Percentiles rank a stretch among this genome's conserved stretches.
phyloP scores from a whole-genome alignment of 805 yeast species.

The Pichia exigua region DNA sequence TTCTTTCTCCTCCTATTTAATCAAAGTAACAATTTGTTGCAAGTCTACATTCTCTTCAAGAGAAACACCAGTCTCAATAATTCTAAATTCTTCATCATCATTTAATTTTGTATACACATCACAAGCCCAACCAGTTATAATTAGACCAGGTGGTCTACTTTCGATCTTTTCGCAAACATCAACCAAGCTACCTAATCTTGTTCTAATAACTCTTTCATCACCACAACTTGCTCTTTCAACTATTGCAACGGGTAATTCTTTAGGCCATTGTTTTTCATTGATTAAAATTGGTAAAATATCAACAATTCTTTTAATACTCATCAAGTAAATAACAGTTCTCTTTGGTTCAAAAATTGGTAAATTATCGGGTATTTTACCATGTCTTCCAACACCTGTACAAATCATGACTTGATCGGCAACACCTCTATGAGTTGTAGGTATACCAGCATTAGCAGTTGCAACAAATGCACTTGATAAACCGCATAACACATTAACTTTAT shows the following conservation, averaged over 20 bases:
- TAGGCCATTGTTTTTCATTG: conserved; percentile 53
- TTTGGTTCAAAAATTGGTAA: conserved; percentile 65
- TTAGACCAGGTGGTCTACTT: conserved; percentile 86
- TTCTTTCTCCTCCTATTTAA: neutral
- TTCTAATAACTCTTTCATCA: conserved; percentile 80
- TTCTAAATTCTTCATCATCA: conserved; percentile 16
- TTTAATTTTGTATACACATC: conserved; percentile 20
- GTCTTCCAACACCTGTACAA: conserved; percentile 91
- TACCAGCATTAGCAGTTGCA: conserved; percentile 72
- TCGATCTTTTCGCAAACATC: conserved; percentile 72
- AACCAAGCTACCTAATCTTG: conserved; percentile 57
- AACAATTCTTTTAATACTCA: conserved; percentile 77
- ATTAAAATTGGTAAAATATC: conserved; percentile 42
- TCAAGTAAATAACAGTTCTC: conserved; percentile 79
- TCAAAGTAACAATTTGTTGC: conserved; percentile 8
- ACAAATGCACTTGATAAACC: conserved; percentile 88
- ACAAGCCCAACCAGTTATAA: conserved; percentile 78
- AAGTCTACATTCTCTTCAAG: conserved; percentile 9
- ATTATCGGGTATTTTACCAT: conserved; percentile 64
- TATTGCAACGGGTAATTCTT: conserved; percentile 68
- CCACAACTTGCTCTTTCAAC: conserved; percentile 91
- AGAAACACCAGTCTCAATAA: conserved; percentile 16
- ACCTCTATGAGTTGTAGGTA: conserved; percentile 88
- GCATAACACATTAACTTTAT: conserved; percentile 64
- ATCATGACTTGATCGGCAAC: conserved; percentile 88